Base-by-base conservation (phyloP, 1,139 yeast genomes). In the Hemisphaericaspora xylofermentans region DNA sequence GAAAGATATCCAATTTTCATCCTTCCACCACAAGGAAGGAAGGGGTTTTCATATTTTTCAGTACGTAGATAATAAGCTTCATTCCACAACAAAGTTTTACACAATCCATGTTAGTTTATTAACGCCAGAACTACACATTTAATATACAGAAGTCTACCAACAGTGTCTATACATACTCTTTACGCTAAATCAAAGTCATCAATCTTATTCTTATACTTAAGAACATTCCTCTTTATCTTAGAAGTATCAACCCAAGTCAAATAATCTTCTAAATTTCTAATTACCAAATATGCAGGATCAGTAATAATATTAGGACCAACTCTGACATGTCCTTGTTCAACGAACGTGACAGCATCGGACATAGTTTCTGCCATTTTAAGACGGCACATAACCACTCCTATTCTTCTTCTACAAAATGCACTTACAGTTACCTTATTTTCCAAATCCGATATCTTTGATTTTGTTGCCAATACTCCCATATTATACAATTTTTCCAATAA, bases 291-390 rank as follows among this genome's bases (percentile, higher is more conserved):
- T 0, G 98, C 97, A 3, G 98, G 95, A 60, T 94, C 98, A 0
- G 96, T 89, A 36, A 94, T 82, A 26, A 93, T 85, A 57, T 89
- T 88, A 8, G 98, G 98, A 0, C 99, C 99, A 9, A 94, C 96
- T 52, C 98, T 77, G 3, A 94, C 96, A 58, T 94, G 98, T 3
- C 99, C 99, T 62, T 93, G 98, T 58, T 93, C 98, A 16, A 94
- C 78, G 58, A 88, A 88, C 37, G 88, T 88, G 16, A 91, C 87
- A 0, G 98, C 98, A 61, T 89, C 98, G 27, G 78, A 71, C 31
- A 93, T 75, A 35, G 85, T 85, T 57, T 91, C 93, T 0, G 96
- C 94, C 99, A 94, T 94, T 56, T 86, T 88, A 50, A 91, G 71
- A 46, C 97, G 78, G 56, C 95, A 89, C 96, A 94, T 88, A 39